Evolutionary conservation across 2,329 filamentous ascomycete species (phyloP).

Genomic region (Pseudopithomyces maydicus): DNA sequence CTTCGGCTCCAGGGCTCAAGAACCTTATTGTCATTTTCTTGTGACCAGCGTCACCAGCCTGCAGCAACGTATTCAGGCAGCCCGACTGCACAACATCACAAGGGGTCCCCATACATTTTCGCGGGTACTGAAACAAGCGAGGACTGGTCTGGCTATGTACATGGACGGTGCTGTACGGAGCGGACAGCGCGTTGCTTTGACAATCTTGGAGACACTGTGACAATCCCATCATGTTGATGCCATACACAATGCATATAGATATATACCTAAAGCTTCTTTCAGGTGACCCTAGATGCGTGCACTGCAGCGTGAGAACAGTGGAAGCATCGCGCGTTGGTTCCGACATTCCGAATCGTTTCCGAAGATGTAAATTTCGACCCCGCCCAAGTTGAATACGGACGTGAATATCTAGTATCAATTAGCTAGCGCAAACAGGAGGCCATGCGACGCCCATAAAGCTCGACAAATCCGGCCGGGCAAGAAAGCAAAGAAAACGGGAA

Average conservation of each 20-base stretch:
- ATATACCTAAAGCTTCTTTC: no score
- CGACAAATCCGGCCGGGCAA: background rate
- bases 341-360: background rate
- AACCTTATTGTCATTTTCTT: no score
- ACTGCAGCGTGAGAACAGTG: background rate
- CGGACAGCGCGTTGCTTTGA: slow-evolving; percentile 55
- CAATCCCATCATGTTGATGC: background rate
- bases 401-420: no score
- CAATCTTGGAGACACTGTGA: slow-evolving; percentile 38
- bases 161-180: slow-evolving; percentile 62
- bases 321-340: background rate
- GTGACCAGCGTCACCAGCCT: no score
- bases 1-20: no score
- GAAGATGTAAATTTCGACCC: background rate
- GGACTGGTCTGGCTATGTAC: slow-evolving; percentile 63
- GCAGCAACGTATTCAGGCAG: no score
- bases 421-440: no score
- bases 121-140: slow-evolving; percentile 59
- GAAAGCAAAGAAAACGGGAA: background rate
- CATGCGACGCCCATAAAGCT: background rate
- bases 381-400: no score
- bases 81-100: no score
- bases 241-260: background rate
- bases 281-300: background rate
- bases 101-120: no score